Evolutionary conservation across 805 yeast species (phyloP).

Genomic region (Metschnikowia rubicola): DNA sequence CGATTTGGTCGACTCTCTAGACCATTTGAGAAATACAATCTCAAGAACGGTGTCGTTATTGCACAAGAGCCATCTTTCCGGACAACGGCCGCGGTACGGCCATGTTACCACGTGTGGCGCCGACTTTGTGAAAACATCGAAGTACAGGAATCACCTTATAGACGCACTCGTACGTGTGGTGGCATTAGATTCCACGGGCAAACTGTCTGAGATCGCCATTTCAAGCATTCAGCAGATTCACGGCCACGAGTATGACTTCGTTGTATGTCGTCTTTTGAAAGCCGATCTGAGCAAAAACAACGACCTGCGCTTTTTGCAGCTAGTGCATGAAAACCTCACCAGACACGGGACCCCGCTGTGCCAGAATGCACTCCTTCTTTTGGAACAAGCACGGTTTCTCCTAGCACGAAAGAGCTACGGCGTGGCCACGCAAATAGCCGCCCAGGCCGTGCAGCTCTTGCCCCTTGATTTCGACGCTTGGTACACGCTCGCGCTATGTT

Average conservation of each 20-base stretch:
- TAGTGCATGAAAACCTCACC: slow-evolving; percentile 29
- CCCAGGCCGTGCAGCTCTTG: slow-evolving; percentile 57
- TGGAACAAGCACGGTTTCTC: slow-evolving; percentile 63
- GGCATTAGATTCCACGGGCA: slow-evolving; percentile 36
- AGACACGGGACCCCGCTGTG: slow-evolving; percentile 23
- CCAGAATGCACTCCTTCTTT: slow-evolving; percentile 55
- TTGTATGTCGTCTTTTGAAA: slow-evolving; percentile 42
- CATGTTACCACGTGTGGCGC: slow-evolving; percentile 29
- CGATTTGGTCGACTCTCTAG: slow-evolving; percentile 34
- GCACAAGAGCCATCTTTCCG: slow-evolving; percentile 46
- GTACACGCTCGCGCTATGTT: slow-evolving; percentile 60
- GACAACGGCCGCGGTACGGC: slow-evolving; percentile 38
- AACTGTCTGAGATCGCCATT: slow-evolving; percentile 31
- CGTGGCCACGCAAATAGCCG: slow-evolving; percentile 57
- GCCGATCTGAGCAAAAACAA: slow-evolving; percentile 29
- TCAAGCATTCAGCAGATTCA: slow-evolving; percentile 25
- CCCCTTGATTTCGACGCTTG: slow-evolving; percentile 77
- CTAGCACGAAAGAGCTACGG: slow-evolving; percentile 49
- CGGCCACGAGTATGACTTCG: slow-evolving; percentile 18
- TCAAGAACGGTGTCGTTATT: slow-evolving; percentile 42
- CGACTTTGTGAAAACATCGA: slow-evolving; percentile 25
- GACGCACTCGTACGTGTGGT: slow-evolving; percentile 47
- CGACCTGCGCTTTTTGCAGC: slow-evolving; percentile 46
- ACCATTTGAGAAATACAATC: slow-evolving; percentile 24
- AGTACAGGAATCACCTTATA: slow-evolving; percentile 49